Evolutionary conservation across 2,329 filamentous ascomycete genomes (phyloP), one percentile per base, ranked within the genome.

Genomic region (Arthrobotrys megalospora): DNA sequence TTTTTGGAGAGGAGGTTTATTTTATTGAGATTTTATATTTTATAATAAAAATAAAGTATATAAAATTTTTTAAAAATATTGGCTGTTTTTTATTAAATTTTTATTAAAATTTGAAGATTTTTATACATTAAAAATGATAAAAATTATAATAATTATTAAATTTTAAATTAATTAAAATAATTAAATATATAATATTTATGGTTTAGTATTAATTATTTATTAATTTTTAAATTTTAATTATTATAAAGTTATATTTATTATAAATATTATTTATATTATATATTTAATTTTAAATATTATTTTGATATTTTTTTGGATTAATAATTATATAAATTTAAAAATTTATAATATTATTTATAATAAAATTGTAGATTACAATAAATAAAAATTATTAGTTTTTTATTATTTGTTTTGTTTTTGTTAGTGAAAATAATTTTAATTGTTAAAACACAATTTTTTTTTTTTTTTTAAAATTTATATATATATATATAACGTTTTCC

Each of bases 221-320:
- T 41, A 41, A 48, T 36, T 45, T 4, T 66, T 45, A 52, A 45
- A 45, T 48, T 36, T 28, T 66, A 47, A 16, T 24, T 36, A 21
- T 43, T 43, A 21, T 66, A 45, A 19, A 66, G 19, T 21, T 50
- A 16, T 67, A 52, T 14, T 38, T 16, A 65, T 70, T 62, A 41
- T 32, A n/a, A 32, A 62, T 41, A 62, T 70, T 64, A 65, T 64
- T 50, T 32, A 32, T 66, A 36, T 71, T 7, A 47, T 65, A 43
- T 63, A 43, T 14, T 45, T 50, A 48, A n/a, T 64, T 48, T 28
- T 66, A 65, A 47, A 47, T 71, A 43, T 21, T 38, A 16, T 32
- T 12, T 47, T 63, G 45, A 19, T 72, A 24, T 47, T 7, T 67
- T 64, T 62, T 24, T 19, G 11, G 11, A 53, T 53, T 21, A 53